Evolutionary conservation across 164 flowering plant genomes (phyloP), one percentile per base, ranked within the genome.

Genomic region (Stephania cephalantha): DNA sequence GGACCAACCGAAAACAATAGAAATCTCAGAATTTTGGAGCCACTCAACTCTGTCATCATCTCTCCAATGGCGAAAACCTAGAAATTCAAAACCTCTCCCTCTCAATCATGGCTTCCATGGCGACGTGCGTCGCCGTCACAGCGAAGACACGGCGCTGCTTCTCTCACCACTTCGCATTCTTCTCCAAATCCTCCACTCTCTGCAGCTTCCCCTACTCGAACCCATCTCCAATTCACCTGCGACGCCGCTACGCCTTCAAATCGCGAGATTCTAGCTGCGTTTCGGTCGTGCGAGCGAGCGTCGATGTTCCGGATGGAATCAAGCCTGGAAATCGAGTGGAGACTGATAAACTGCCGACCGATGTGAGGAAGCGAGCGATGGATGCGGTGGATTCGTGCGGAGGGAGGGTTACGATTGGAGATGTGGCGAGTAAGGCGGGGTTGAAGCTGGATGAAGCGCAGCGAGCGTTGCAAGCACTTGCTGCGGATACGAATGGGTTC

Each of bases 391-490:
- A 95, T 80, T 81, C 88, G 2, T 86, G 71, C 63, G 96, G 96
- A 13, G 84, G 97, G 46, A 90, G 98, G 74, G 99, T 93, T 11
- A 95, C 97, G 2, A 82, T 91, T 53, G 98, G 98, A 13, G 99
- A 93, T 77, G 97, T 95, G 7, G 87, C 98, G 1, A 85, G 94
- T 76, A 85, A 79, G 67, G 93, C 92, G 29, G 97, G 99, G 9
- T 81, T 95, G 52, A 90, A 91, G 81, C 55, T 95, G 80, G 78
- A 81, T 74, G 87, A 89, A 80, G 90, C 99, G 73, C 95, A 91
- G 80, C 88, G 76, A 69, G 97, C 99, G 2, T 83, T 95, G 79
- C 98, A 95, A 74, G 98, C 98, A 30, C 89, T 95, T 69, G 97
- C 98, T 63, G 83, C 98, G 52, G 98, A 95, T 80, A 83, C 98